Conservation (phyloP, 345 rosid genomes). For the Rubroshorea leprosula region DNA sequence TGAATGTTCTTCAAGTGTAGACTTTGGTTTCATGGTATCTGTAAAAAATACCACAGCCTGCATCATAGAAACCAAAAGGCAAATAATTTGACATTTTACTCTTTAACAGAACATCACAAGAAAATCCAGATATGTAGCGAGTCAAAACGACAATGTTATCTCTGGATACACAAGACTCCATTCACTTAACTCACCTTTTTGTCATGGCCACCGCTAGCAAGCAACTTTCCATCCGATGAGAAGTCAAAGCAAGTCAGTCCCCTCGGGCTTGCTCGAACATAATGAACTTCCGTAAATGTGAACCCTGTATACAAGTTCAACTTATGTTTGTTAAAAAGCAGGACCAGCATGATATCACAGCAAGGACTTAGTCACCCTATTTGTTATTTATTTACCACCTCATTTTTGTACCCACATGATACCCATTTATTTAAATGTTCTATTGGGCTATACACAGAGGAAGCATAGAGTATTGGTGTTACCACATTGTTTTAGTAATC, state of each 20-base stretch:
- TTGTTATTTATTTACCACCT: not conserved
- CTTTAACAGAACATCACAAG: slow-evolving; percentile 1
- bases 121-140: not conserved
- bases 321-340: slow-evolving; percentile 9
- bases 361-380: not conserved
- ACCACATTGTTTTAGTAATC: too few relatives aligned
- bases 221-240: slow-evolving; percentile 93
- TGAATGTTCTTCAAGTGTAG: slow-evolving; percentile 81
- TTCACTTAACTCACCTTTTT: slow-evolving; percentile 55
- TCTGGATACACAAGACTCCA: slow-evolving; percentile 1
- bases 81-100: slow-evolving; percentile 10
- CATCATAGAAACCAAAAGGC: slow-evolving; percentile 11
- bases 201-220: slow-evolving; percentile 98
- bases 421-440: too few relatives aligned
- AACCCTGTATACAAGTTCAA: slow-evolving; percentile 45
- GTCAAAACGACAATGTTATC: not conserved
- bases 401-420: not conserved
- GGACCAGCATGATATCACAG: not conserved
- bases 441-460: too few relatives aligned
- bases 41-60: slow-evolving; percentile 91
- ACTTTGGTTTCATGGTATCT: slow-evolving; percentile 63
- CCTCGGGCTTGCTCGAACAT: slow-evolving; percentile 73
- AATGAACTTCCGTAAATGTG: slow-evolving; percentile 57
- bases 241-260: slow-evolving; percentile 84
- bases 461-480: too few relatives aligned